phyloP scores from a whole-genome alignment of 768 basidiomycete species.

The Russula sp. region DNA sequence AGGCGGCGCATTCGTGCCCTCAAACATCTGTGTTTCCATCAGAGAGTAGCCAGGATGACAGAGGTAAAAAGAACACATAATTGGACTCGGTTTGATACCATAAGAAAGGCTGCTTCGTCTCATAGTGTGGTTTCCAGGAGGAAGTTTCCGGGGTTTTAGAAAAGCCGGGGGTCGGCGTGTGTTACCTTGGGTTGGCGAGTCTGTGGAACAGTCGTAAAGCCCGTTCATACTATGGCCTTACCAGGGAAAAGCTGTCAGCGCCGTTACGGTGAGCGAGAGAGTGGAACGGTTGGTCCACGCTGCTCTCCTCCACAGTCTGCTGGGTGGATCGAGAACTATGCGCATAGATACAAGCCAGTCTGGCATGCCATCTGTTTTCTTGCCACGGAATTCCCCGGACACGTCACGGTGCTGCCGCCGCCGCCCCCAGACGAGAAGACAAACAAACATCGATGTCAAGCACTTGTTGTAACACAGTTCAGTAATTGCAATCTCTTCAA shows the following conservation, averaged over 20 bases:
- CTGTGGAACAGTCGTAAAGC: conserved; percentile 17
- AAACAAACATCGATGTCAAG: conserved; percentile 49
- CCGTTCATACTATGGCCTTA: too few relatives aligned
- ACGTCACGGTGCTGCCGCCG: conserved; percentile 46
- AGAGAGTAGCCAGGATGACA: too few relatives aligned
- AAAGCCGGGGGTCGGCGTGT: conserved; percentile 46
- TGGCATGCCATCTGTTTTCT: conserved; percentile 43
- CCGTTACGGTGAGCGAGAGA: neutral
- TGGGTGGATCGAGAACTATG: conserved; percentile 71
- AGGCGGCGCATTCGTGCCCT: conserved; percentile 48
- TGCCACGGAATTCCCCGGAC: conserved; percentile 39
- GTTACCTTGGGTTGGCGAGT: conserved; percentile 52
- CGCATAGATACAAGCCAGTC: conserved; percentile 55
- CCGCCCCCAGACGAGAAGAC: conserved; percentile 42
- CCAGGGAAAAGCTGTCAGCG: too few relatives aligned
- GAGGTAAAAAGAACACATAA: too few relatives aligned
- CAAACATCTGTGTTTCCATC: conserved; percentile 44
- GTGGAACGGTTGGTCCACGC: conserved; percentile 36
- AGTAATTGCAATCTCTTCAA: conserved; percentile 46
- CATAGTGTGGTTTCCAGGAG: conserved; percentile 25
- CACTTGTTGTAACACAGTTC: conserved; percentile 57
- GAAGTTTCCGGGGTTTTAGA: conserved; percentile 35
- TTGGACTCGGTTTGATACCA: too few relatives aligned
- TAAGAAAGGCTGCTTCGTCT: too few relatives aligned
- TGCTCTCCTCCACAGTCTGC: conserved; percentile 56